Evolutionary conservation across 257 asterid genomes (phyloP).

Genomic region (Eucommia ulmoides): DNA sequence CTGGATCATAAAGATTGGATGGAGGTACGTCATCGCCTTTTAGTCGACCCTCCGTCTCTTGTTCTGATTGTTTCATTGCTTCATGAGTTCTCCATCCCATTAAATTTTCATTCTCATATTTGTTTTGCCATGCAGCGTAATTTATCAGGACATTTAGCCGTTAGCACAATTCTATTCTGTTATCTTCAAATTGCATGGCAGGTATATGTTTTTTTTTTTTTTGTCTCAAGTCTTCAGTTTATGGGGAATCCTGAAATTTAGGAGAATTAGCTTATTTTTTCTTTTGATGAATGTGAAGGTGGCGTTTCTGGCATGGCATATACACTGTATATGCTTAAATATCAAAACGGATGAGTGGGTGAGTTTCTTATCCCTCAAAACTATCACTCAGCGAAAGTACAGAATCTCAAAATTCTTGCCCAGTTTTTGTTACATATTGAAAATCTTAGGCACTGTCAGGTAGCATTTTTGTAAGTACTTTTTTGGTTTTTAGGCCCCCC

Average conservation of each 20-base stretch:
- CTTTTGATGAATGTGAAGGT: conserved; percentile 19
- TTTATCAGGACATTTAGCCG: conserved; percentile 17
- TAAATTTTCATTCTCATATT: no score
- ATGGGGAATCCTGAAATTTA: neutral
- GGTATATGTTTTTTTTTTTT: conserved; percentile 14
- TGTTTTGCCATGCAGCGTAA: conserved; percentile 13
- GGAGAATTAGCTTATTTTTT: neutral
- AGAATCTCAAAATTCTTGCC: no score
- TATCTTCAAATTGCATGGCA: conserved; percentile 41
- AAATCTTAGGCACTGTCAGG: no score
- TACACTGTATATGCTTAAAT: conserved; percentile 37
- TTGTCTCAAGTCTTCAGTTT: neutral
- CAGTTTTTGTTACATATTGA: no score
- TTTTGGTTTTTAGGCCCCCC: no score
- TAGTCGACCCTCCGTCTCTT: neutral
- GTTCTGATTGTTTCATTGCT: no score
- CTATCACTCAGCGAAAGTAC: no score
- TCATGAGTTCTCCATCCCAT: no score
- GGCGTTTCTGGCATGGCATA: conserved; percentile 39
- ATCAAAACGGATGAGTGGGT: conserved; percentile 56
- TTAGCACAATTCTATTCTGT: conserved; percentile 32
- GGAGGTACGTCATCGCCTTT: conserved; percentile 14
- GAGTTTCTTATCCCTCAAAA: no score
- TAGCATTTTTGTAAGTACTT: no score
- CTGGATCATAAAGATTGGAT: conserved; percentile 9